Base-by-base conservation (phyloP, 345 rosid genomes). In the Populus deltoides region DNA sequence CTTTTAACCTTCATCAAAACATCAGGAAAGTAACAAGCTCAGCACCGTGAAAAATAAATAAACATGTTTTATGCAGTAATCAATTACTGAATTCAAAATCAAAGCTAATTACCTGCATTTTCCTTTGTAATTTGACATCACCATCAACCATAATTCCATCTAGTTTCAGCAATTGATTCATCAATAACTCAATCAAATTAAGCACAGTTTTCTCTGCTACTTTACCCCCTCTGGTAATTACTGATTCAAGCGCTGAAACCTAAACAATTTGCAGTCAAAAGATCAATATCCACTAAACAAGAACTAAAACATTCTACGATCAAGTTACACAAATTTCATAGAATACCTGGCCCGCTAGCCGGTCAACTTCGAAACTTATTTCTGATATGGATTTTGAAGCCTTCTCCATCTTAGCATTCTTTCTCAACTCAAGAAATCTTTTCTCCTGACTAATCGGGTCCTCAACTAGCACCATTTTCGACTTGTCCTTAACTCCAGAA, bases 371-470 rank as follows among this genome's bases (percentile, higher is more conserved):
- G 63, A 94, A 86, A 85, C 98, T 91, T 82, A 97, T 91, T 82
- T 92, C 93, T 0, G 99, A 92, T 11, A 97, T 87, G 8, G 92
- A 92, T 84, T 94, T 94, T 1, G 98, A 86, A 7, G 97, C 97
- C 81, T 92, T 97, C 81, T 97, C 99, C 85, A 90, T 83, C 73
- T 90, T 97, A 1, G 97, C 97, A 53, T 79, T 92, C 88, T 83
- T 90, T 61, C 97, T 89, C 94, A 89, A 89, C 86, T 94, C 97
- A 59, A 94, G 79, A 7, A 87, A 81, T 18, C 99, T 89, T 81
- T 86, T 92, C 83, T 97, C 99, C 75, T 92, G 99, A 76, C 97
- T 91, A 71, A 93, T 83, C 2, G 97, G 92, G 79, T 97, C 99
- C 83, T 94, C 98, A 0, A 86, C 53, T 20, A 97, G 90, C 77